These are phyloP conservation scores for Hortaea werneckii DNA, from an alignment of 2,329 filamentous ascomycete species.

Conservation along the genomic window DNA sequence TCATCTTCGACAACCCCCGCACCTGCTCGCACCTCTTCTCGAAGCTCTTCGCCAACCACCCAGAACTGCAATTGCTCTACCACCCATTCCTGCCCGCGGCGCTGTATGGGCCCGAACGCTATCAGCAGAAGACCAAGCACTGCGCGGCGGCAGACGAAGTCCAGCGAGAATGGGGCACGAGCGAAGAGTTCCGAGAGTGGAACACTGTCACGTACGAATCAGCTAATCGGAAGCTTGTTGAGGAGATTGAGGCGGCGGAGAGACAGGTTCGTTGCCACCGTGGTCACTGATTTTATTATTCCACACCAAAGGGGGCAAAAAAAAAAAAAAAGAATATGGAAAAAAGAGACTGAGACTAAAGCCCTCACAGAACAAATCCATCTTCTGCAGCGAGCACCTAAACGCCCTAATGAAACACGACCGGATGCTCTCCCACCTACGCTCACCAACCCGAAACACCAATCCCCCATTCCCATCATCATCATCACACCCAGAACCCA, in stretches of 20 bases:
- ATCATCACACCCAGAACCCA: too few species aligned
- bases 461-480: too few species aligned
- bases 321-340: too few species aligned
- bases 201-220: conserved; percentile 1
- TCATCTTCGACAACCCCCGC: conserved; percentile 3
- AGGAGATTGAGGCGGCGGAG: neutral
- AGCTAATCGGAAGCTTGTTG: neutral
- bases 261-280: neutral
- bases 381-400: neutral
- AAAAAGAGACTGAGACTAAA: neutral
- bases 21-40: conserved; percentile 6
- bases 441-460: too few species aligned
- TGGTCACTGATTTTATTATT: neutral
- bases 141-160: neutral
- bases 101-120: conserved; percentile 3
- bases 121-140: neutral
- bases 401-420: neutral
- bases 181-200: neutral
- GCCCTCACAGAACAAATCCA: neutral
- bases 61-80: conserved; percentile 3
- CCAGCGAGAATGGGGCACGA: neutral
- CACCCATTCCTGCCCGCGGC: conserved; percentile 1
- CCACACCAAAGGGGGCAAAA: too few species aligned
- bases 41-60: conserved; percentile 3
- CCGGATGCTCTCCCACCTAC: neutral